phyloP scores from a whole-genome alignment of 1,139 yeast genomes.

The Yamadazyma dushanensis region DNA sequence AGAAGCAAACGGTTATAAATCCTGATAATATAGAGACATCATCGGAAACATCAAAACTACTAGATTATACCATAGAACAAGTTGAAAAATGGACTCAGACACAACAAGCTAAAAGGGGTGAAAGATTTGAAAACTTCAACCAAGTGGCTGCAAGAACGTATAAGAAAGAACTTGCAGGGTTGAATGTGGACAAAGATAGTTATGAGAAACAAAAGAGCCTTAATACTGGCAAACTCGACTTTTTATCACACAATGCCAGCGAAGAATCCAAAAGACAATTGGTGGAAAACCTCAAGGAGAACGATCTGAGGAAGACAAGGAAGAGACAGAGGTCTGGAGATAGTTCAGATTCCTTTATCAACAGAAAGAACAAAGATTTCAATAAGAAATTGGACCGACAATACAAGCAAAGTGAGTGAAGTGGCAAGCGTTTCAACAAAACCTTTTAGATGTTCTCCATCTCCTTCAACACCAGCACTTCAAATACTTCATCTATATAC shows the following conservation, averaged over 20 bases:
- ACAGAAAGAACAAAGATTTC: conserved; percentile 77
- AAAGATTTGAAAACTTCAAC: conserved; percentile 35
- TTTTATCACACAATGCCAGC: conserved; percentile 8
- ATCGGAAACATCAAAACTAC: conserved; percentile 14
- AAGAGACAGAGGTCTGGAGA: conserved; percentile 17
- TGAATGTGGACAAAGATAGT: conserved; percentile 42
- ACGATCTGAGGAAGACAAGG: conserved; percentile 30
- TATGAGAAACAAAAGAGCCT: conserved; percentile 38
- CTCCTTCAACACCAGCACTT: no score
- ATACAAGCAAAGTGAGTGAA: conserved; percentile 24
- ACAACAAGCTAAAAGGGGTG: conserved; percentile 15
- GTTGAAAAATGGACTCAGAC: conserved; percentile 64
- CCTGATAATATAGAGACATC: not conserved
- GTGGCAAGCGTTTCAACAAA: not conserved
- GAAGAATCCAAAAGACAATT: conserved; percentile 9
- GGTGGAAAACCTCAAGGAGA: conserved; percentile 20
- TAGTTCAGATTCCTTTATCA: conserved; percentile 48
- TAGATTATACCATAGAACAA: conserved; percentile 69
- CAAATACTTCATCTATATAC: no score
- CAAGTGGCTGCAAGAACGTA: conserved; percentile 59
- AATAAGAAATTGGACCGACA: conserved; percentile 69
- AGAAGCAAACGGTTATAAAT: conserved; percentile 3
- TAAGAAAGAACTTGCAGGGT: conserved; percentile 40
- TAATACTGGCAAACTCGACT: no score
- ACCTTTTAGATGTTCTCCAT: not conserved